Conservation (phyloP, 352 stramenopile species). For the Globisporangium spinosum region DNA sequence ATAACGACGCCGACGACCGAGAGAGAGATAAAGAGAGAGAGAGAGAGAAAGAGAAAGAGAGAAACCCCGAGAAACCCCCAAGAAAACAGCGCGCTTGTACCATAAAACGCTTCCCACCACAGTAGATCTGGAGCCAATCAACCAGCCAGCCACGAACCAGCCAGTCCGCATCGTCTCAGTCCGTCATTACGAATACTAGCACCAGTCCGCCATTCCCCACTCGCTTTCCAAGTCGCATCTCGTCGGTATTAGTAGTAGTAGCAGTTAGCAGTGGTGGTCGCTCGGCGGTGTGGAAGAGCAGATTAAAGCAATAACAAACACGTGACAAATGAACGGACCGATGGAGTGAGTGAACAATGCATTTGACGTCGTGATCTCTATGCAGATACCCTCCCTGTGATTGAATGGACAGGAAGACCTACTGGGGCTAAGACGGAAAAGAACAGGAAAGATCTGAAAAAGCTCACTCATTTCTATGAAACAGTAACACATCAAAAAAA, state of each 20-base stretch:
- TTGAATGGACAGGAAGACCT: background rate
- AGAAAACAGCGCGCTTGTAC: slow-evolving; percentile 6
- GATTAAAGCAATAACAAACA: background rate
- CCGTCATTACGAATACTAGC: background rate
- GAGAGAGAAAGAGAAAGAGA: background rate
- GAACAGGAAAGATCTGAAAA: background rate
- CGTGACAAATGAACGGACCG: background rate
- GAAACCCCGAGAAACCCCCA: background rate
- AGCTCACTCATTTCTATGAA: slow-evolving; percentile 8
- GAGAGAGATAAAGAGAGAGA: no score
- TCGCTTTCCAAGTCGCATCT: background rate
- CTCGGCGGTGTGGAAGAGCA: background rate
- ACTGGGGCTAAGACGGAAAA: background rate
- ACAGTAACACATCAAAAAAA: slow-evolving; percentile 14
- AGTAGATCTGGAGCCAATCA: slow-evolving; percentile 3
- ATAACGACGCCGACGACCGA: background rate
- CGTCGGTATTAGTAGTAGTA: background rate
- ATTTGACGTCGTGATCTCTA: background rate
- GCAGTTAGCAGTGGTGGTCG: background rate
- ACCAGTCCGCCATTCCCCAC: background rate
- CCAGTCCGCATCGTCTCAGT: background rate
- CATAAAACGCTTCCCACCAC: slow-evolving; percentile 1
- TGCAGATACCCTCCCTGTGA: background rate
- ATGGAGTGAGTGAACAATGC: background rate
- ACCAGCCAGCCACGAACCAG: background rate